Evolutionary conservation across 179 eudicot species (phyloP).

Genomic region (Silene coronaria): DNA sequence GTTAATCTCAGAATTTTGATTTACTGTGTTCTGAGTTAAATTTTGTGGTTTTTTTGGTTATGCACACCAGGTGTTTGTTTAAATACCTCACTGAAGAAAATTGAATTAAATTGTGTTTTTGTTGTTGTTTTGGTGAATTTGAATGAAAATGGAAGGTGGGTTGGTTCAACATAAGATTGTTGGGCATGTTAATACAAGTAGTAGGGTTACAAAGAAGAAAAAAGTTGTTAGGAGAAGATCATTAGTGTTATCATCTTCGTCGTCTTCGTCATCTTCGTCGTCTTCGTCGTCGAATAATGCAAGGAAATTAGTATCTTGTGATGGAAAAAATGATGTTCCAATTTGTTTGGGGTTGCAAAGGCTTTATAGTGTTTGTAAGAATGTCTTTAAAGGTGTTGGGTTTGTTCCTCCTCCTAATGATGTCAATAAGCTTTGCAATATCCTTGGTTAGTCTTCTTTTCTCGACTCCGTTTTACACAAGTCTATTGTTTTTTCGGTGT

Average conservation of each 20-base stretch:
- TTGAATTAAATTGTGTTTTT: background rate
- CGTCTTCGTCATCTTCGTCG: background rate
- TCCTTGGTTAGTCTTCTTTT: constrained; percentile 43
- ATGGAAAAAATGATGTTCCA: background rate
- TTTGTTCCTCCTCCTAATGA: constrained; percentile 53
- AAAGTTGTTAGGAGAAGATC: constrained; percentile 28
- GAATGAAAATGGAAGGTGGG: constrained; percentile 36
- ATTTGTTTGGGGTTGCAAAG: constrained; percentile 37
- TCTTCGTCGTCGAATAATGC: background rate
- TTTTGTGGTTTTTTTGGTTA: background rate
- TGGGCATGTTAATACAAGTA: constrained; percentile 22
- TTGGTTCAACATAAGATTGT: constrained; percentile 28
- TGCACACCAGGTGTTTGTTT: constrained; percentile 21
- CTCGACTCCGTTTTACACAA: too few relatives aligned
- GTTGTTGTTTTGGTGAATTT: too few relatives aligned
- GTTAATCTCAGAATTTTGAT: background rate
- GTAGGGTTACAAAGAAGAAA: constrained; percentile 37
- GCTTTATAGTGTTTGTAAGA: constrained; percentile 42
- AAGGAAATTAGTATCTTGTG: background rate
- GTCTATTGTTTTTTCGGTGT: too few relatives aligned
- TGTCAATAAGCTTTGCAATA: constrained; percentile 45
- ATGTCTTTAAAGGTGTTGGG: constrained; percentile 59
- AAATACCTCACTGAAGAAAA: constrained; percentile 15
- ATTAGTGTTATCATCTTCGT: background rate
- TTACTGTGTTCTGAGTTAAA: constrained; percentile 12